Conservation (phyloP, 1,284 basidiomycete species). For the Ceratobasidium sp. region DNA sequence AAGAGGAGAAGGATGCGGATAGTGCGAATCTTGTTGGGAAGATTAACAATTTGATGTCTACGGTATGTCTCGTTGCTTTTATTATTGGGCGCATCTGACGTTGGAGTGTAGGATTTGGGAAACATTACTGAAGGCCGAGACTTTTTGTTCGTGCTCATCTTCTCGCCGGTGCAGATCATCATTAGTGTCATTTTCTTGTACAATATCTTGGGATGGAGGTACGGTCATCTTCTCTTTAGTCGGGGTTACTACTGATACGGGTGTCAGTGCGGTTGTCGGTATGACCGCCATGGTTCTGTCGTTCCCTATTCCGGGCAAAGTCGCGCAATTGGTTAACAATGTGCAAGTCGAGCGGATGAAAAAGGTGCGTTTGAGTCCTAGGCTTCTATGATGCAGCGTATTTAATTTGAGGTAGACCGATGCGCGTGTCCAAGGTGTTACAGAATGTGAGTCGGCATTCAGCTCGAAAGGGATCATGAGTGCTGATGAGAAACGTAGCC, state of each 20-base stretch:
- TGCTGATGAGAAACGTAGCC: conserved; percentile 48
- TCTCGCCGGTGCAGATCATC: conserved; percentile 57
- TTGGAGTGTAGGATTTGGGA: conserved; percentile 58
- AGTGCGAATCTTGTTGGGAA: conserved; percentile 60
- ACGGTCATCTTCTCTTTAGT: conserved; percentile 1
- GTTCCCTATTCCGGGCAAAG: conserved; percentile 54
- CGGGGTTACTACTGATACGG: not conserved
- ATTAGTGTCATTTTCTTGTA: conserved; percentile 58
- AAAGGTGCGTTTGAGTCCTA: conserved; percentile 27
- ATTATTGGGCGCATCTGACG: conserved; percentile 49
- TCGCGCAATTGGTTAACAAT: conserved; percentile 47
- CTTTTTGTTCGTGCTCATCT: conserved; percentile 48
- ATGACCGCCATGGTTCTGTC: conserved; percentile 59
- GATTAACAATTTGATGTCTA: conserved; percentile 63
- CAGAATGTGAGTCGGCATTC: conserved; percentile 54
- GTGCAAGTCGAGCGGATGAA: conserved; percentile 50
- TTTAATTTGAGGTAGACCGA: conserved; percentile 54
- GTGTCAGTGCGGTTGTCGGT: conserved; percentile 59
- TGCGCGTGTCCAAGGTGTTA: conserved; percentile 59
- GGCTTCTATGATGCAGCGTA: not conserved
- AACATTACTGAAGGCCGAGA: conserved; percentile 58
- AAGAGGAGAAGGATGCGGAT: conserved; percentile 44
- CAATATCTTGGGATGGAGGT: conserved; percentile 55
- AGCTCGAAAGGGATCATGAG: conserved; percentile 11
- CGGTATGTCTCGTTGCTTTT: not conserved